These are phyloP conservation scores for Solanum hybrid DNA, from an alignment of 305 asterid species.

Conservation along the genomic window DNA sequence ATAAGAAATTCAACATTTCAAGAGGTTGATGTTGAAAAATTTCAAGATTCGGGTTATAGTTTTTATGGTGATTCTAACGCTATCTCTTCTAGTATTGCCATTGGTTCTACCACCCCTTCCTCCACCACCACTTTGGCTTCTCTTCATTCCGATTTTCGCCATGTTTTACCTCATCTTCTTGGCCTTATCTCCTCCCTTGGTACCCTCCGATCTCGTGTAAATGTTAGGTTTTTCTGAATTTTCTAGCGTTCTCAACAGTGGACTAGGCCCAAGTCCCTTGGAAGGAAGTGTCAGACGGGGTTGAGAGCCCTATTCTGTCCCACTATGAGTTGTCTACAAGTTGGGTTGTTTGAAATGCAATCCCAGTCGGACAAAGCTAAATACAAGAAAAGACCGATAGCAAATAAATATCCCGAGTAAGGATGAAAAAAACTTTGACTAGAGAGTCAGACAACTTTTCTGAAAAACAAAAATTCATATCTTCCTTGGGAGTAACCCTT, in stretches of 20 bases:
- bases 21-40: background rate
- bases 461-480: background rate
- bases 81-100: background rate
- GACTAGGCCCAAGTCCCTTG: background rate
- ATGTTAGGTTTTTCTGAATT: background rate
- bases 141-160: background rate
- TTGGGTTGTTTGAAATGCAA: background rate
- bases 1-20: background rate
- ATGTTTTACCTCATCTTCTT: background rate
- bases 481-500: background rate
- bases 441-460: background rate
- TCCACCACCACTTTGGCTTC: background rate
- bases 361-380: background rate
- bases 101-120: background rate
- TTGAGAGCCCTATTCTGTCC: background rate
- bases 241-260: background rate
- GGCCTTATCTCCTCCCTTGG: background rate
- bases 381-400: background rate
- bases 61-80: background rate
- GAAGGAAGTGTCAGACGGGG: background rate
- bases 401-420: background rate
- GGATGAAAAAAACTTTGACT: background rate
- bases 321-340: background rate
- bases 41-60: background rate
- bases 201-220: background rate